Base-by-base conservation (phyloP, 192 early-diverging fungal species). In the Backusella australiensis region DNA sequence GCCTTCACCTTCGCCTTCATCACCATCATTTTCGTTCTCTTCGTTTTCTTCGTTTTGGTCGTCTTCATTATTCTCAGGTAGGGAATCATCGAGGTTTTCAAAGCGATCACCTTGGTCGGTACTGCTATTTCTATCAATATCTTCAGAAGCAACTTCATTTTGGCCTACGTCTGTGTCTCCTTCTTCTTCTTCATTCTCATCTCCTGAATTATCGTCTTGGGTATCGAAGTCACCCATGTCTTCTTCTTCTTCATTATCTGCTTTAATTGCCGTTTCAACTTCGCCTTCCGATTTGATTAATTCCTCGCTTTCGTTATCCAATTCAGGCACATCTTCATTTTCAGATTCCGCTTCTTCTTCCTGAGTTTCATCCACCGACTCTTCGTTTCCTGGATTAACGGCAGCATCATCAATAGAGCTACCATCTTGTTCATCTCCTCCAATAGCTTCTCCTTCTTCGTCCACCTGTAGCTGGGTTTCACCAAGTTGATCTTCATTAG, bases 281-380 rank as follows among this genome's bases (percentile, higher is more conserved):
- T 63, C 23, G 56, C 12, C 23, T 29, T 12, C 56, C 26, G 23
- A 63, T 4, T 63, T 63, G 56, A 29, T 29, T 63, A 63, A 29
- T 29, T 63, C 56, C 56, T 63, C 56, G 56, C 56, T 23, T 63
- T 63, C 56, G 26, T 63, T 63, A 26, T 63, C 56, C 56, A 63
- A 63, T 63, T 63, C 56, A 63, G 56, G 56, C 12, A 63, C 23
- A 29, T 63, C 8, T 63, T 9, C 23, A 29, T 63, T 63, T 63
- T 23, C 56, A 63, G 38, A 39, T 12, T 39, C 4, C 3, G 26
- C 9, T 63, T 29, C 56, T 63, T 53, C 52, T 19, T 53, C 52
- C 32, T 32, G 32, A 32, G 32, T 32, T 32, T 39, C 38, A 39
- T 63, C 23, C 56, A 63, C 4, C 11, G 26, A 26, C 9, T 63